Conservation (phyloP, 2,329 filamentous ascomycete genomes). For the Talaromyces sp. region DNA sequence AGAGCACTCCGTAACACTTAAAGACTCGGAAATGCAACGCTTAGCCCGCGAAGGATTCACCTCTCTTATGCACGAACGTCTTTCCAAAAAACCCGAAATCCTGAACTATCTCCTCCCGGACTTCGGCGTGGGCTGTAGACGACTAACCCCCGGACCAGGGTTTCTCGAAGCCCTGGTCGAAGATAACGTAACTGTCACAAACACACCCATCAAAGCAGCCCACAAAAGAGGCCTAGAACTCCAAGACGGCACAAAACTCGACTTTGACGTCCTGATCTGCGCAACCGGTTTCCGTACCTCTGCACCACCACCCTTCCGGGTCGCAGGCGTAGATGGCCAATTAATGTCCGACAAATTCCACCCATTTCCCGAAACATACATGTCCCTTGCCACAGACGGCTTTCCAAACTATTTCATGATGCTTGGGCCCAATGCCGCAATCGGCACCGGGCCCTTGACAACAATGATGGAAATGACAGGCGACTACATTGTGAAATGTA, state of each 20-base stretch:
- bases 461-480: conserved; percentile 32
- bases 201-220: neutral
- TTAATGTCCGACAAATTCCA: neutral
- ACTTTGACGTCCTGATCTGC: neutral
- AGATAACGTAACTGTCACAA: neutral
- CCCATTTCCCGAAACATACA: neutral
- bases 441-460: conserved; percentile 34
- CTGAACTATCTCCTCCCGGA: conserved; percentile 35
- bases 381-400: conserved; percentile 20
- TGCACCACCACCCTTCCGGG: neutral
- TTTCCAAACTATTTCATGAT: conserved; percentile 37
- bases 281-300: neutral
- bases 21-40: neutral
- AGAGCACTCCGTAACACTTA: neutral
- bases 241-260: neutral
- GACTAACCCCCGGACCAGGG: neutral
- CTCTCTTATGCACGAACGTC: neutral
- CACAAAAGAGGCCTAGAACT: neutral
- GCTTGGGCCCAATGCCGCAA: conserved; percentile 32
- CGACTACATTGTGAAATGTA: conserved; percentile 35
- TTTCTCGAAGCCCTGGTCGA: neutral
- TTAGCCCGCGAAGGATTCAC: neutral
- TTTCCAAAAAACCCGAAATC: conserved; percentile 14
- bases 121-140: conserved; percentile 26
- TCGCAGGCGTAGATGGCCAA: neutral